Evolutionary conservation across 106 monocot genomes (phyloP), one percentile per base, ranked within the genome.

Genomic region (Acorus gramineus): DNA sequence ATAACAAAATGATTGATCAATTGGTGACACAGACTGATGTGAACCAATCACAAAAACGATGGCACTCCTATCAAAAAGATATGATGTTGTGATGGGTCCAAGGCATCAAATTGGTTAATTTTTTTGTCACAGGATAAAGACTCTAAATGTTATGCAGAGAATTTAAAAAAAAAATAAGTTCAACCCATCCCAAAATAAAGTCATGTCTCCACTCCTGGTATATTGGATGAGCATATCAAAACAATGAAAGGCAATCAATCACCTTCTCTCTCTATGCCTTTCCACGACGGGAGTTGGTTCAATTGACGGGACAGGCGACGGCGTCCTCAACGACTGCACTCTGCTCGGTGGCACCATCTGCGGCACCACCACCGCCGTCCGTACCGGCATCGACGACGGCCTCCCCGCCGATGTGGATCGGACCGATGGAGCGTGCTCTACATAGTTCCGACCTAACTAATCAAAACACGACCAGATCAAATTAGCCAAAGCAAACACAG

Each of bases 381-480:
- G 79, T 45, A 63, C 71, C 55, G 81, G 53, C 45, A 81, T 53
- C 46, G 82, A 75, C 11, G 87, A 64, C 46, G 28, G 28, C 28
- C 87, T 90, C 51, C 91, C 96, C 10, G 87, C 66, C 47, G 87
- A 91, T 70, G 78, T 73, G 44, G 96, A 85, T 54, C 87, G 85
- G 51, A 74, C 68, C 44, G 85, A 4, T 58, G 91, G 69, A 55
- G 62, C 43, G 45, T 73, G 80, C 44, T 96, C 90, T 73, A 78
- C 55, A 62, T 77, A 64, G 78, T 91, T 98, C 77, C 88, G 78
- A 81, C 87, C 91, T 91, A 91, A 74, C 96, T 98, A 91, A 85
- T 86, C 61, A 77, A 77, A 76, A 72, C 43, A 55, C 53, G 73
- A 69, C 56, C 72, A 56, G 8, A 52, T 45, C n/a, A 77, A 64